Evolutionary conservation across 805 yeast genomes (phyloP).

Genomic region (Nakazawaea populi): DNA sequence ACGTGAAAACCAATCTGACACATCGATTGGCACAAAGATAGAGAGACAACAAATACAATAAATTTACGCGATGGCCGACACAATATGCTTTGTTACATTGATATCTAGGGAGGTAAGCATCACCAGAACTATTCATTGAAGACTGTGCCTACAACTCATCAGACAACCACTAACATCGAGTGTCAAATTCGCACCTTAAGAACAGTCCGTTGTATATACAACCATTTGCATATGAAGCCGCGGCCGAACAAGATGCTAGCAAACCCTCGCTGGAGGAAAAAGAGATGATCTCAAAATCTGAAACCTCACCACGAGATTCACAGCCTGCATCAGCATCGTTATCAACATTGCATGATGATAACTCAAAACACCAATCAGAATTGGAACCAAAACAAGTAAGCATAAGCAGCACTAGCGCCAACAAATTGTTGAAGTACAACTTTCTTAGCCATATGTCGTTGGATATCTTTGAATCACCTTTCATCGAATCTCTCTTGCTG

Average conservation of each 20-base stretch:
- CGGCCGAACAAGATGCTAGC: slow-evolving; percentile 1
- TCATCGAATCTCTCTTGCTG: slow-evolving; percentile 26
- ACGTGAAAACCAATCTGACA: background rate
- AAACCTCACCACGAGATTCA: background rate
- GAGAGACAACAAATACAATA: background rate
- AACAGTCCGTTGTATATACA: slow-evolving; percentile 58
- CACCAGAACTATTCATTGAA: too few species aligned
- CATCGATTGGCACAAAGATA: slow-evolving; percentile 10
- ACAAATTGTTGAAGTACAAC: slow-evolving; percentile 53
- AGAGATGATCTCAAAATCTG: background rate
- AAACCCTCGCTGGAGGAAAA: background rate
- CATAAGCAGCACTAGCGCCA: slow-evolving; percentile 15
- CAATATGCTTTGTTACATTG: slow-evolving; percentile 48
- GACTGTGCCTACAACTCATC: too few species aligned
- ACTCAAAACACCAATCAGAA: background rate
- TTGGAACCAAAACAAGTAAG: too few species aligned
- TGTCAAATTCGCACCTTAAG: slow-evolving; percentile 15
- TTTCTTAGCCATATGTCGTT: slow-evolving; percentile 73
- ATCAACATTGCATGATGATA: background rate
- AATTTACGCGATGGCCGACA: slow-evolving; percentile 2
- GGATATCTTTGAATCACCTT: slow-evolving; percentile 56
- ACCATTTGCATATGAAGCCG: slow-evolving; percentile 26
- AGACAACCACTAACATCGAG: background rate
- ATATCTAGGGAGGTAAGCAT: slow-evolving; percentile 45
- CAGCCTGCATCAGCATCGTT: background rate